phyloP scores from a whole-genome alignment of 1,139 yeast genomes.

The Suhomyces terraborum region DNA sequence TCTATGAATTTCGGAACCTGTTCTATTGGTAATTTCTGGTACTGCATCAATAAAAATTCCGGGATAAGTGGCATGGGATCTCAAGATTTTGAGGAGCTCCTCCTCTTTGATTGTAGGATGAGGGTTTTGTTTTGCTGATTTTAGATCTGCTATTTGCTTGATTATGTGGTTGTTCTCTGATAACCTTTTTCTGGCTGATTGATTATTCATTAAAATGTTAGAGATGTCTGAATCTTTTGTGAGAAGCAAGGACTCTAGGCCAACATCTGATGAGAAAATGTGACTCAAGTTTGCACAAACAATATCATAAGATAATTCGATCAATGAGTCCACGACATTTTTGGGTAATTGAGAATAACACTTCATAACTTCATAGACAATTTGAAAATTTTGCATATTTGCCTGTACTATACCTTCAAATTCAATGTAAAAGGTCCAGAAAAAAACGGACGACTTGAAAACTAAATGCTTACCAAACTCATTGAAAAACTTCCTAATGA shows the following conservation, averaged over 20 bases:
- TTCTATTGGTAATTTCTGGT: slow-evolving; percentile 57
- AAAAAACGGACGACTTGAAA: slow-evolving; percentile 43
- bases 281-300: slow-evolving; percentile 29
- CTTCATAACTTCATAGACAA: slow-evolving; percentile 46
- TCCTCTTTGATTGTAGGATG: slow-evolving; percentile 23
- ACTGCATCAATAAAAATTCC: slow-evolving; percentile 52
- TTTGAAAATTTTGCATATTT: slow-evolving; percentile 46
- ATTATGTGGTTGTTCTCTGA: slow-evolving; percentile 25
- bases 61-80: slow-evolving; percentile 61
- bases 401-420: slow-evolving; percentile 47
- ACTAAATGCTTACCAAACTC: slow-evolving; percentile 38
- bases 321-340: slow-evolving; percentile 41
- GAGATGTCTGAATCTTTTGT: slow-evolving; percentile 29
- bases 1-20: slow-evolving; percentile 32
- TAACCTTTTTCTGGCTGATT: slow-evolving; percentile 27
- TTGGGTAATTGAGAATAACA: slow-evolving; percentile 50
- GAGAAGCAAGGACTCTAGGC: slow-evolving; percentile 24
- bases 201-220: slow-evolving; percentile 31
- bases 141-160: slow-evolving; percentile 17
- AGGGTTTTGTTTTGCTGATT: slow-evolving; percentile 10
- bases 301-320: slow-evolving; percentile 23
- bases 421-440: slow-evolving; percentile 60
- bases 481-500: slow-evolving; percentile 43
- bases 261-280: slow-evolving; percentile 18
- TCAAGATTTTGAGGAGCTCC: slow-evolving; percentile 35